Conservation (phyloP, 2,329 filamentous ascomycete genomes). For the Penicillium olsonii region DNA sequence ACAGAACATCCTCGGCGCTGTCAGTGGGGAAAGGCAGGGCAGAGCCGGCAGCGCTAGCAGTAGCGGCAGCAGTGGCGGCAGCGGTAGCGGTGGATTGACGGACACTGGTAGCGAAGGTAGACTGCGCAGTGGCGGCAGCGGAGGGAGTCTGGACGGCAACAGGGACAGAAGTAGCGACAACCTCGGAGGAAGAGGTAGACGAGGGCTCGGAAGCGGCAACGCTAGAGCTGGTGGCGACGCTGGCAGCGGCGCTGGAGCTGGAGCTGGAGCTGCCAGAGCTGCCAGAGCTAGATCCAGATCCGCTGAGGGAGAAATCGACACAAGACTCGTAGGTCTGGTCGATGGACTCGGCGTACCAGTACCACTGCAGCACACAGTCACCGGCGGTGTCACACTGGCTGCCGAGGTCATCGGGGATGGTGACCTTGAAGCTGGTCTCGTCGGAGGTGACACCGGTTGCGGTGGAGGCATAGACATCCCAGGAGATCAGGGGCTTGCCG, state of each 20-base stretch:
- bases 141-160: constrained; percentile 1
- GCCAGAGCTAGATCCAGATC: constrained; percentile 18
- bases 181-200: not conserved
- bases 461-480: constrained; percentile 34
- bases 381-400: constrained; percentile 30
- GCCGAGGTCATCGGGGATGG: constrained; percentile 32
- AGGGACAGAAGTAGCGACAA: not conserved
- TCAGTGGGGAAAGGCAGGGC: constrained; percentile 15
- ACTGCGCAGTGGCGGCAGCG: constrained; percentile 2
- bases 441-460: constrained; percentile 27
- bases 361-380: constrained; percentile 39
- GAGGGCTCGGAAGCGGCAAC: not conserved
- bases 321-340: constrained; percentile 41
- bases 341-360: constrained; percentile 36
- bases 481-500: constrained; percentile 35
- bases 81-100: constrained; percentile 10
- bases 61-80: constrained; percentile 3
- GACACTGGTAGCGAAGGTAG: constrained; percentile 20
- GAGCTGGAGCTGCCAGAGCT: constrained; percentile 17
- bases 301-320: constrained; percentile 34
- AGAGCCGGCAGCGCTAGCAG: constrained; percentile 6
- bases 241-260: not conserved
- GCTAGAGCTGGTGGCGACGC: not conserved
- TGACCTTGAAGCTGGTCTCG: constrained; percentile 34
- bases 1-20: constrained; percentile 15